Percentiles rank a stretch among this genome's conserved stretches.
These are phyloP conservation scores for Erysimum cheiranthoides DNA, from an alignment of 345 rosid species.

Conservation along the genomic window DNA sequence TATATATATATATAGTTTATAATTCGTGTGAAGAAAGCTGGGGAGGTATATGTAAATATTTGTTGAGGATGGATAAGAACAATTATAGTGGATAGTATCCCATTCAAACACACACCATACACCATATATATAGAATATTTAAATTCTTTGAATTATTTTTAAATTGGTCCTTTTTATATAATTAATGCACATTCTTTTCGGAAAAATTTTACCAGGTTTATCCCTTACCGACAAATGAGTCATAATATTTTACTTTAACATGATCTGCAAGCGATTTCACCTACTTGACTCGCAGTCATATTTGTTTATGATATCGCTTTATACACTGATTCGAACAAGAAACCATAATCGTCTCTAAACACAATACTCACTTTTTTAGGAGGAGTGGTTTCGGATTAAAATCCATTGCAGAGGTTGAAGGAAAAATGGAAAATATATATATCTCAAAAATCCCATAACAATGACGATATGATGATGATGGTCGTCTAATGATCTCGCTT, in stretches of 20 bases:
- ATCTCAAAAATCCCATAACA: constrained; percentile 5
- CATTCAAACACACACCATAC: constrained; percentile 30
- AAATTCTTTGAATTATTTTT: neutral
- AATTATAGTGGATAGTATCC: constrained; percentile 5
- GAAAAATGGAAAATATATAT: neutral
- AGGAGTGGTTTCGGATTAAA: neutral
- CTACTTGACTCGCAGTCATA: neutral
- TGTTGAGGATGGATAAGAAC: constrained; percentile 19
- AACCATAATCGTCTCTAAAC: constrained; percentile 1
- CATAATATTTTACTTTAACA: neutral
- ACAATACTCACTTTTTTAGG: neutral
- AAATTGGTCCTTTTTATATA: neutral
- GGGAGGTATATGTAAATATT: neutral
- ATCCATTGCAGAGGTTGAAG: constrained; percentile 7
- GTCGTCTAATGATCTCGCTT: constrained; percentile 4
- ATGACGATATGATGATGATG: constrained; percentile 19
- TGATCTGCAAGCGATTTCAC: neutral
- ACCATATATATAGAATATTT: neutral
- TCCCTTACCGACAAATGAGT: neutral
- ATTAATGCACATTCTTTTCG: constrained; percentile 6
- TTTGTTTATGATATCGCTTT: neutral
- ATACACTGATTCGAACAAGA: neutral
- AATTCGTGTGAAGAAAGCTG: neutral
- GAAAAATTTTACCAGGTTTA: neutral
- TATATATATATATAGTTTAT: too few species aligned